These are phyloP conservation scores for Paulownia fortunei DNA, from an alignment of 257 asterid species.

Conservation along the genomic window DNA sequence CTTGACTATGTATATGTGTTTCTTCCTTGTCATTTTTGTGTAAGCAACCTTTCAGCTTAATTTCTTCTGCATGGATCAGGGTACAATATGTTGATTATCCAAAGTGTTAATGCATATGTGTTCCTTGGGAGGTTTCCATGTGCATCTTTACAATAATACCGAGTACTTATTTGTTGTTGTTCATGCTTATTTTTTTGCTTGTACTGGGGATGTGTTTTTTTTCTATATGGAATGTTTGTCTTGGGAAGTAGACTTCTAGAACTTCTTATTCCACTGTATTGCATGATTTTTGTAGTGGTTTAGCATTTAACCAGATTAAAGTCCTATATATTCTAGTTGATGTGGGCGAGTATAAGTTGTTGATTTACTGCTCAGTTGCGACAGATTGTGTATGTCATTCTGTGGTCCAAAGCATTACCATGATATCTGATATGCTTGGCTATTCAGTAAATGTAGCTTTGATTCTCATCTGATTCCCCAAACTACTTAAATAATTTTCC, in stretches of 20 bases:
- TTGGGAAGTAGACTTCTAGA: no score
- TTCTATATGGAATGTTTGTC: background rate
- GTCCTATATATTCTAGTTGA: background rate
- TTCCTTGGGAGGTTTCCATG: background rate
- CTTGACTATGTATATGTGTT: conserved; percentile 93
- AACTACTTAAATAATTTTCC: background rate
- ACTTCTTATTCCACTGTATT: background rate
- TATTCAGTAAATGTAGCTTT: background rate
- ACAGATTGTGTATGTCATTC: background rate
- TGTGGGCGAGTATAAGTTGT: background rate
- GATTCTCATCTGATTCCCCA: background rate
- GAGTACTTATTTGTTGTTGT: background rate
- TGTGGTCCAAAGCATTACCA: background rate
- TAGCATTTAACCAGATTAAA: conserved; percentile 10
- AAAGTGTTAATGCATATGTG: conserved; percentile 4
- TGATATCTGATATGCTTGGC: conserved; percentile 7
- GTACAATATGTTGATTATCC: background rate
- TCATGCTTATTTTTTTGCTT: conserved; percentile 1
- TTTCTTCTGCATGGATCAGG: conserved; percentile 16
- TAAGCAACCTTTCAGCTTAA: conserved; percentile 49
- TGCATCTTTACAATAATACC: background rate
- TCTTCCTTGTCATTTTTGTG: conserved; percentile 95
- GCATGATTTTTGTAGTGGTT: conserved; percentile 4
- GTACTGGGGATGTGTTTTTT: background rate
- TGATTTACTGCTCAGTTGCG: conserved; percentile 4